Conservation (phyloP, 73 alveolate species). For the Paramecium octaurelia region DNA sequence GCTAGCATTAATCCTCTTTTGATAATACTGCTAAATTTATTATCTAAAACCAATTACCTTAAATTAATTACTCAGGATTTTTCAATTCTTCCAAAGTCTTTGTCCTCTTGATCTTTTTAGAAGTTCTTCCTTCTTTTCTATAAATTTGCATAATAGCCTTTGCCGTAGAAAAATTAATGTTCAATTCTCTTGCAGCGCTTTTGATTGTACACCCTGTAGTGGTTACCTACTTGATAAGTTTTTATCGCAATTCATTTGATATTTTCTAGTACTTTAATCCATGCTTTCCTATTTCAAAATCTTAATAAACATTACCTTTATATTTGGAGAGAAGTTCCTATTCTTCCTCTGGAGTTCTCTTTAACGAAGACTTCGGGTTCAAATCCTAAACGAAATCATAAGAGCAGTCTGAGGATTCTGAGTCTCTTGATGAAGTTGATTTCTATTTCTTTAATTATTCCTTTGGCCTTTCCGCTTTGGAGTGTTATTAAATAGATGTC, state of each 20-base stretch:
- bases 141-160: constrained; percentile 30
- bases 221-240: background rate
- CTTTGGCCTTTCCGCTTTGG: background rate
- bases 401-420: background rate
- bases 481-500: background rate
- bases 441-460: background rate
- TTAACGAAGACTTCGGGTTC: background rate
- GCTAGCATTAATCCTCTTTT: background rate
- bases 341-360: background rate
- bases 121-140: constrained; percentile 15
- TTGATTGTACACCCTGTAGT: constrained; percentile 32
- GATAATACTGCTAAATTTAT: background rate
- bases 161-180: constrained; percentile 37
- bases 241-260: background rate
- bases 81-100: background rate
- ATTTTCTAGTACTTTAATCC: constrained; percentile 4
- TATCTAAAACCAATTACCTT: background rate
- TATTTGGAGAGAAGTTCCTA: background rate
- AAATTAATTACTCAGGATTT: background rate
- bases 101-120: background rate
- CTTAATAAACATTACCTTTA: background rate
- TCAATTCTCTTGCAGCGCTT: constrained; percentile 21
- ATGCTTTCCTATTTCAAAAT: background rate
- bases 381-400: background rate
- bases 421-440: background rate